A percentile compares a stretch with the other conserved stretches of the same genome.
phyloP scores from a whole-genome alignment of 73 alveolate species.

The Tetrahymena elliotti region DNA sequence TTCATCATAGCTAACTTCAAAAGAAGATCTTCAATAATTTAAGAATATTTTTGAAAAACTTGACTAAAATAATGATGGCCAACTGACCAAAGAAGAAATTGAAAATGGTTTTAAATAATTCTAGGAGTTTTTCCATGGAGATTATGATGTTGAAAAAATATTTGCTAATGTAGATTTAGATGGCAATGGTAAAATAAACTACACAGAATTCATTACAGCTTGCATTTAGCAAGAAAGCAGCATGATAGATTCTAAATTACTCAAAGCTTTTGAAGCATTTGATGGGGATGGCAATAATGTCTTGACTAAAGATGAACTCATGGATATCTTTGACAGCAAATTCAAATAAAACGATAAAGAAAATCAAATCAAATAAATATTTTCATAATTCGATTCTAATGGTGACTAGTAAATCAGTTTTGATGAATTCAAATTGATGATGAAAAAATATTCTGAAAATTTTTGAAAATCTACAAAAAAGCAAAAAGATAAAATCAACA shows the following conservation, averaged over 20 bases:
- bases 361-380: not conserved
- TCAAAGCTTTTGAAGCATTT: not conserved
- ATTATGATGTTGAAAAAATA: not conserved
- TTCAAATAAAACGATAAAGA: not conserved
- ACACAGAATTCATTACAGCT: not conserved
- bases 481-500: no score
- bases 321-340: not conserved
- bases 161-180: not conserved
- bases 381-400: not conserved
- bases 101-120: not conserved
- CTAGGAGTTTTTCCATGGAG: not conserved
- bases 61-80: not conserved
- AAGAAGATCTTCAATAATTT: not conserved
- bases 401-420: not conserved
- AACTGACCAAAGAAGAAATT: not conserved
- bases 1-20: not conserved
- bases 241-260: not conserved
- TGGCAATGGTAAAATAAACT: not conserved
- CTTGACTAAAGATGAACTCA: not conserved
- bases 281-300: not conserved
- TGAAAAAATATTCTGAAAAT: not conserved
- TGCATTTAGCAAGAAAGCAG: not conserved
- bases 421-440: not conserved
- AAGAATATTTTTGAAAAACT: not conserved
- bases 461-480: not conserved